phyloP scores from a whole-genome alignment of 108 stramenopile genomes.

The Aurantiochytrium sp. region DNA sequence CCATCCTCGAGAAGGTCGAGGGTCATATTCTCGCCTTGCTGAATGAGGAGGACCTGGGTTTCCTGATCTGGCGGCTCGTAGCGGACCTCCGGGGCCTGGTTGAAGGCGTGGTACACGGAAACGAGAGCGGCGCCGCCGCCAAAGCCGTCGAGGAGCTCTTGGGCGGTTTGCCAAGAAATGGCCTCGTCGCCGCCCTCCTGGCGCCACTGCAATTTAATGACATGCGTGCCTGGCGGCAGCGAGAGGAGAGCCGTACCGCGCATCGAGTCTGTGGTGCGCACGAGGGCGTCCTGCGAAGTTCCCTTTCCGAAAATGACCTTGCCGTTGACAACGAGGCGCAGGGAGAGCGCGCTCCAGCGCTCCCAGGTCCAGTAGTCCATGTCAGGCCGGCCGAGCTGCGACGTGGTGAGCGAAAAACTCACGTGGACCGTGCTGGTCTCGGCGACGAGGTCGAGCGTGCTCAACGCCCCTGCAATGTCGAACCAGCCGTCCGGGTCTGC shows the following conservation, averaged over 20 bases:
- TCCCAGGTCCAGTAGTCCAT: slow-evolving; percentile 32
- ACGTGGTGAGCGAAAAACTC: neutral
- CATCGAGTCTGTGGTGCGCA: neutral
- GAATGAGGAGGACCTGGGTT: neutral
- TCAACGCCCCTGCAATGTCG: neutral
- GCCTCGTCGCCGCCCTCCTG: neutral
- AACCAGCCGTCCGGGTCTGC: neutral
- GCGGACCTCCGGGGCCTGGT: neutral
- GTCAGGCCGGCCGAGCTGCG: neutral
- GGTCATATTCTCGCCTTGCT: neutral
- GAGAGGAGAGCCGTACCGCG: neutral
- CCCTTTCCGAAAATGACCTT: neutral
- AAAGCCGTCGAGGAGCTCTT: slow-evolving; percentile 27
- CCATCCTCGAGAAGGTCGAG: neutral
- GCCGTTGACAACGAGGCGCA: neutral
- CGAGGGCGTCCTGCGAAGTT: neutral
- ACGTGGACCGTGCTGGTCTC: neutral
- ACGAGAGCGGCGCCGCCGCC: neutral
- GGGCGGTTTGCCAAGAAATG: slow-evolving; percentile 18
- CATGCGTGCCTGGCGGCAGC: slow-evolving; percentile 26
- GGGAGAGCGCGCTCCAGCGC: slow-evolving; percentile 27
- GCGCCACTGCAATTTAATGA: slow-evolving; percentile 35
- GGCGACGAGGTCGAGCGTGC: neutral
- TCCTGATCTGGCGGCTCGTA: neutral
- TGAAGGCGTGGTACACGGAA: neutral